A percentile compares a stretch with the other conserved stretches of the same genome.
Conservation (phyloP, 2,329 filamentous ascomycete species). For the Aspergillus ochraceoroseus region DNA sequence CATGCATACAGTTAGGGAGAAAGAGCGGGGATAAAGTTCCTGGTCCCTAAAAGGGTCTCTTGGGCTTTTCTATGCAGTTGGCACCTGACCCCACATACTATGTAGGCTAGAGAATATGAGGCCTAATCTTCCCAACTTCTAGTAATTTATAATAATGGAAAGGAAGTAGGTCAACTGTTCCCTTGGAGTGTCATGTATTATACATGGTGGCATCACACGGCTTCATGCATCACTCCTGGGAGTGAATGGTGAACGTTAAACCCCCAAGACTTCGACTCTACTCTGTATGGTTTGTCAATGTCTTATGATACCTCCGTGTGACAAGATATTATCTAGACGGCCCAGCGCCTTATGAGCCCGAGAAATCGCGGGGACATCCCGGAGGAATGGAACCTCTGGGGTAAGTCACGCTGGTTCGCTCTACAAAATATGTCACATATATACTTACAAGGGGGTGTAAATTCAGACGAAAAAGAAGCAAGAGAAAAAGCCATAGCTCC, state of each 20-base stretch:
- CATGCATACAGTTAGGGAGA: not conserved
- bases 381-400: not conserved
- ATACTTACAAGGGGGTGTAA: not conserved
- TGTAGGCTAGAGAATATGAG: no score
- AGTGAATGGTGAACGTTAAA: no score
- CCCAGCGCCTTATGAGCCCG: constrained; percentile 2
- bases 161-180: not conserved
- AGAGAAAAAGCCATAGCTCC: constrained; percentile 1
- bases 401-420: not conserved
- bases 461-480: constrained; percentile 1
- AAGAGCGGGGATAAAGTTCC: constrained; percentile 8
- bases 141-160: no score
- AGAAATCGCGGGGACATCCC: not conserved
- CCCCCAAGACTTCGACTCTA: no score
- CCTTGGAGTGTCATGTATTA: no score
- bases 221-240: not conserved
- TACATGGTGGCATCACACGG: constrained; percentile 11
- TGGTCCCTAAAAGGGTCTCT: constrained; percentile 4
- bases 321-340: not conserved
- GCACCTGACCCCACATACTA: no score
- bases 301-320: not conserved
- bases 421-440: constrained; percentile 3
- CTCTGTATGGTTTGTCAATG: no score
- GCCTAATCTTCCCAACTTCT: no score
- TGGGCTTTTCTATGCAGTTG: no score